Base-by-base conservation (phyloP, 2,329 filamentous ascomycete species). In the Diaporthe vaccinii region DNA sequence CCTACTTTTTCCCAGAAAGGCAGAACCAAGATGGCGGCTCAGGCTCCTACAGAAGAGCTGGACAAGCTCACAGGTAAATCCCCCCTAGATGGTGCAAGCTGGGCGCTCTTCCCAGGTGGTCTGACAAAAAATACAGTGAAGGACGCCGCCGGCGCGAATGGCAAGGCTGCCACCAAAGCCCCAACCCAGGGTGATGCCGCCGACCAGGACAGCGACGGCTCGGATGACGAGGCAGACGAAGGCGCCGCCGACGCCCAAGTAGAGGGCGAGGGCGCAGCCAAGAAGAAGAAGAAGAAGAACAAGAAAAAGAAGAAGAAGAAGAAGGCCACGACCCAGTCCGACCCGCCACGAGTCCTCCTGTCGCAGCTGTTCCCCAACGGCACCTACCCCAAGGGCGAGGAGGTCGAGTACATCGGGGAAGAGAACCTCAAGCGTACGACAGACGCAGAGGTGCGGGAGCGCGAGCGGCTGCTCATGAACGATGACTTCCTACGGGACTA, bases 251-350 rank as follows among this genome's bases (percentile, higher is more conserved):
- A 84, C 8, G 82, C 82, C 12, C 83, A 79, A 53, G 84, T 80
- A 34, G 83, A 83, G 8, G 85, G 85, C 77, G 83, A 85, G 39
- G 84, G 81, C 70, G 82, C 81, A 57, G 82, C 82, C 65, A 93
- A 93, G 83, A 95, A 95, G 86, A 95, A 95, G 87, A 96, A 96
- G 89, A 95, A 95, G 89, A 94, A 92, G 88, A 93, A 91, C 85
- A 90, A 92, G 82, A 92, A 91, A 83, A 93, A 91, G 87, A 93
- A 93, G 89, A 93, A 92, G 83, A 89, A 89, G 85, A 89, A 88
- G 84, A 83, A 83, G 22, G 88, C 92, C 70, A 95, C 93, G 74
- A 88, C 89, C 65, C 95, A 97, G 85, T 93, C 93, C n/a, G 89
- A 91, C 71, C 94, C 95, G 44, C 95, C 95, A 4, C 91, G 93